Percentiles rank a stretch among this genome's conserved stretches.
phyloP scores from a whole-genome alignment of 805 yeast species.

The Sungouiella blattae region DNA sequence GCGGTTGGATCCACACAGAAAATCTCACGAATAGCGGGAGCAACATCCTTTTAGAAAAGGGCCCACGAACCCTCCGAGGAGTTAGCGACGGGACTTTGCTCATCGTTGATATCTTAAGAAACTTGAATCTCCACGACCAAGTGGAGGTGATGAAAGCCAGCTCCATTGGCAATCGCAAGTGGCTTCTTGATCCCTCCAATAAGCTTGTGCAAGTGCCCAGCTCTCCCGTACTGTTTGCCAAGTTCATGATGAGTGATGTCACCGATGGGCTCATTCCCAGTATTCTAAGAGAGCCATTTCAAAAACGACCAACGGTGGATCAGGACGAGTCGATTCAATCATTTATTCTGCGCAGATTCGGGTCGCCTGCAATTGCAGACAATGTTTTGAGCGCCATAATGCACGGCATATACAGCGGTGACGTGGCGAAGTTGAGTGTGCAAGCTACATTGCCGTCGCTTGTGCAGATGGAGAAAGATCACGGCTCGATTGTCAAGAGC shows the following conservation, averaged over 20 bases:
- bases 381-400: conserved; percentile 76
- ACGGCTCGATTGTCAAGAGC: conserved; percentile 57
- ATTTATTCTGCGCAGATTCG: conserved; percentile 69
- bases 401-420: conserved; percentile 87
- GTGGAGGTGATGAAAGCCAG: conserved; percentile 56
- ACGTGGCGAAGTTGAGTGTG: conserved; percentile 62
- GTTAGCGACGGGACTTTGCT: conserved; percentile 73
- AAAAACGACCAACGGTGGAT: conserved; percentile 16
- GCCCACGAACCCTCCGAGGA: conserved; percentile 89
- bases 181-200: conserved; percentile 47
- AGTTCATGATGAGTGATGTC: conserved; percentile 41
- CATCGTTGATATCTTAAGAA: conserved; percentile 55
- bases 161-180: conserved; percentile 70
- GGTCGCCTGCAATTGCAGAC: conserved; percentile 43
- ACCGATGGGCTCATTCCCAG: conserved; percentile 45
- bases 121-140: conserved; percentile 45
- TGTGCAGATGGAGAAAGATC: conserved; percentile 52
- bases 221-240: conserved; percentile 24
- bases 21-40: conserved; percentile 22
- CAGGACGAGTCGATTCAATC: conserved; percentile 70
- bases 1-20: conserved; percentile 77
- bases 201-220: conserved; percentile 55
- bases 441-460: conserved; percentile 54
- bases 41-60: conserved; percentile 61
- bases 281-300: conserved; percentile 50